A percentile compares a stretch with the other conserved stretches of the same genome.
Evolutionary conservation across 2,329 filamentous ascomycete genomes (phyloP).

Genomic region (Dendryphion nanum): DNA sequence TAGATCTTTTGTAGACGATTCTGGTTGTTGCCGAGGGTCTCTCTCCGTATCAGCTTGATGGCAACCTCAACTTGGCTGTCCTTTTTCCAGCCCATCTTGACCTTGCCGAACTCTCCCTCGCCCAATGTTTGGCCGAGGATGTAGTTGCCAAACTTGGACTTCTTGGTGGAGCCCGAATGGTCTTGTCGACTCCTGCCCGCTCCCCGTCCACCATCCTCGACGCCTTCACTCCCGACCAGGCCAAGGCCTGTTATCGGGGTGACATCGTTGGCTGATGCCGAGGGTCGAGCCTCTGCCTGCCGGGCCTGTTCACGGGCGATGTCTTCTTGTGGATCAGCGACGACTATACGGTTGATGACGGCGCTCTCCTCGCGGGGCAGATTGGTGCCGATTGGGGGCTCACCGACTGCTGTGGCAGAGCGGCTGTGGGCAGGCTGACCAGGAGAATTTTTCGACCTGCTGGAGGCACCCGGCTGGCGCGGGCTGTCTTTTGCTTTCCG

Average conservation of each 20-base stretch:
- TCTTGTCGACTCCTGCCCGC: conserved; percentile 55
- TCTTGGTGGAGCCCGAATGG: conserved; percentile 63
- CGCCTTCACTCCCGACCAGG: conserved; percentile 50
- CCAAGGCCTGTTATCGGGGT: conserved; percentile 49
- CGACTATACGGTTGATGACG: conserved; percentile 72
- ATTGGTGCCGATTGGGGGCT: conserved; percentile 51
- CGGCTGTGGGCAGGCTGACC: conserved; percentile 43
- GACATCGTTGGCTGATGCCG: conserved; percentile 42
- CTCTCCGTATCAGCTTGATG: conserved; percentile 95
- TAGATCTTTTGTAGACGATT: conserved; percentile 93
- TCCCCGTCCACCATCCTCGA: conserved; percentile 47
- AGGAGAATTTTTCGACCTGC: conserved; percentile 33
- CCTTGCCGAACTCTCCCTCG: conserved; percentile 97
- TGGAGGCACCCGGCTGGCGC: conserved; percentile 26
- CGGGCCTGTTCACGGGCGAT: conserved; percentile 70
- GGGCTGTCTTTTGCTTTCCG: conserved; percentile 50
- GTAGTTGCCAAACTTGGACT: conserved; percentile 91
- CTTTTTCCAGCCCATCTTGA: conserved; percentile 97
- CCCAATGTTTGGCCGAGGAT: conserved; percentile 93
- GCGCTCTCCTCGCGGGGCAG: conserved; percentile 75
- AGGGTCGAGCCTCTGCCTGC: conserved; percentile 58
- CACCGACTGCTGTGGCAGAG: conserved; percentile 51
- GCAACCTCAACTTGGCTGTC: conserved; percentile 90
- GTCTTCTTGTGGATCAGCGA: conserved; percentile 74
- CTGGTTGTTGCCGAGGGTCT: conserved; percentile 84